Evolutionary conservation across 805 yeast species (phyloP), one percentile per base, ranked within the genome.

Genomic region (Metschnikowia kofuensis): DNA sequence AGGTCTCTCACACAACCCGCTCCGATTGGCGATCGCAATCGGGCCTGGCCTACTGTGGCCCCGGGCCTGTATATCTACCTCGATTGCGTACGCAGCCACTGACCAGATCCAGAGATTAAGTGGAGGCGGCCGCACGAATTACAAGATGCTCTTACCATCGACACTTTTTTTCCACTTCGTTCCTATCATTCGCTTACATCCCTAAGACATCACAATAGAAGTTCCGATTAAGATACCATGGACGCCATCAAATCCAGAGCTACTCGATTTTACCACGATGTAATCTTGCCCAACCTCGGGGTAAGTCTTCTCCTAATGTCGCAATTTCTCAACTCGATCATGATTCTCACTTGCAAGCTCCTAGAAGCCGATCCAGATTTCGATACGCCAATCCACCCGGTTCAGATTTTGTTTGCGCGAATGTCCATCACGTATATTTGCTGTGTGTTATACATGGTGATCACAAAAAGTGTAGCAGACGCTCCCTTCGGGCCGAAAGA

Each of bases 281-380:
- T 38, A 29, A 36, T 56, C 29, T 12, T 32, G 15, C 60, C 60
- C 11, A 57, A 57, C 30, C 45, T 51, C 16, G 96, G 96, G 0
- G 65, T 86, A 26, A 60, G 78, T 7, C 70, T 85, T 26, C 68
- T 85, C 27, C 64, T 87, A 7, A 45, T 78, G 10, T 78, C 91
- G 3, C 92, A 87, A 61, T 72, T 87, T 44, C 85, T 85, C 73
- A 87, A 87, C 62, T 82, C 91, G 2, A 62, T 84, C 28, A 89
- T 89, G 96, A 77, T 85, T 6, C 77, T 85, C 7, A 77, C 87
- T 5, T 85, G 95, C 54, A 85, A 88, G 61, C 66, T 89, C n/a
- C 67, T 89, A 43, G 87, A 84, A 51, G 79, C 86, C 1, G 87
- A 84, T 55, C 70, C 77, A 14, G 82, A 76, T 47, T 79, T 83